These are phyloP conservation scores for Pseudocercospora crystallina DNA, from an alignment of 2,329 filamentous ascomycete species.

Conservation along the genomic window DNA sequence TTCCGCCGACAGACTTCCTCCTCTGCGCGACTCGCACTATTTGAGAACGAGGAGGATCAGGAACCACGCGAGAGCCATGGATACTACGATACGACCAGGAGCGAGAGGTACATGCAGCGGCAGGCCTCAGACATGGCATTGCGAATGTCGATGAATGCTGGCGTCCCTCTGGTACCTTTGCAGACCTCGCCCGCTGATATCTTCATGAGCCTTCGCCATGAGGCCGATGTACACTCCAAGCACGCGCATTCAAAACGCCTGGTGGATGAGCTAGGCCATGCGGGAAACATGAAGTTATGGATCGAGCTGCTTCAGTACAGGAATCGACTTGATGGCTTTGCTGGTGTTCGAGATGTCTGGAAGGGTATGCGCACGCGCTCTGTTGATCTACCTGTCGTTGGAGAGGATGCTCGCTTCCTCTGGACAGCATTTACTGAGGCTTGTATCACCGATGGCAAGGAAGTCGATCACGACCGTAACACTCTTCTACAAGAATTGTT, in stretches of 20 bases:
- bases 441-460: neutral
- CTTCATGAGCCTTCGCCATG: constrained; percentile 28
- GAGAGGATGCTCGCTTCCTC: constrained; percentile 41
- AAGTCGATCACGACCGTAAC: constrained; percentile 4
- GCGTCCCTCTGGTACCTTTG: neutral
- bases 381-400: constrained; percentile 42
- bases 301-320: constrained; percentile 42
- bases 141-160: constrained; percentile 11
- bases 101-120: neutral
- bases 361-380: constrained; percentile 37
- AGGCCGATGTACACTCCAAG: constrained; percentile 31
- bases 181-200: neutral
- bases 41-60: neutral
- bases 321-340: constrained; percentile 41
- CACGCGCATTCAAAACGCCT: constrained; percentile 25
- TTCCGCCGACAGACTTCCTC: too few relatives aligned
- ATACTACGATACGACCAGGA: neutral
- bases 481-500: constrained; percentile 40
- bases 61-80: neutral
- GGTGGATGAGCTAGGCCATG: constrained; percentile 33
- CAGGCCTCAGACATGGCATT: constrained; percentile 15
- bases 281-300: constrained; percentile 40
- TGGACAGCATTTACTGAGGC: constrained; percentile 46
- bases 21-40: too few relatives aligned
- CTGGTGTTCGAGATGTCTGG: constrained; percentile 48